Percentiles rank a stretch among this genome's conserved stretches.
Conservation (phyloP, 768 basidiomycete species). For the Collybia nuda region DNA sequence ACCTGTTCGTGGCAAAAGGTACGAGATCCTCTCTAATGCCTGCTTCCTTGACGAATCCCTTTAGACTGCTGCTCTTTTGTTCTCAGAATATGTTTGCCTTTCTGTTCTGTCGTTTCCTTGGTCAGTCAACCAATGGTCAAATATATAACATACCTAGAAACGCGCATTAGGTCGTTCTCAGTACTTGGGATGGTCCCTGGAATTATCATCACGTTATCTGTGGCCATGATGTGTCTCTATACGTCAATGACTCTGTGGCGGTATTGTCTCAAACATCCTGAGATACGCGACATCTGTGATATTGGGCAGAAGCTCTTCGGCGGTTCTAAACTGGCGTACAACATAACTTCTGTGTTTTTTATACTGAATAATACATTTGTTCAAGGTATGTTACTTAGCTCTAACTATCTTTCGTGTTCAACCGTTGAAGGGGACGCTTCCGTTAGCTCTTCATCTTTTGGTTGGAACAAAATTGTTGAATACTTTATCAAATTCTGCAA, state of each 20-base stretch:
- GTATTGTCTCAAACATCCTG: slow-evolving; percentile 47
- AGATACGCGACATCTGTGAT: slow-evolving; percentile 49
- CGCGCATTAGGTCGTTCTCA: slow-evolving; percentile 35
- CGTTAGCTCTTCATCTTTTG: slow-evolving; percentile 39
- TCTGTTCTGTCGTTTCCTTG: slow-evolving; percentile 38
- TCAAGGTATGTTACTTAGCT: slow-evolving; percentile 28
- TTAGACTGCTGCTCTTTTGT: slow-evolving; percentile 41
- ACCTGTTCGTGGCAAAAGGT: slow-evolving; percentile 51
- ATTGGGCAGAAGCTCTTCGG: slow-evolving; percentile 47
- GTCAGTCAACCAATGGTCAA: slow-evolving; percentile 11
- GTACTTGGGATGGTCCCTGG: slow-evolving; percentile 44
- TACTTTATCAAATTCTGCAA: slow-evolving; percentile 39
- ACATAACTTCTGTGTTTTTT: slow-evolving; percentile 49
- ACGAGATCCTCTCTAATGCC: background rate
- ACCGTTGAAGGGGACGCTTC: too few relatives aligned
- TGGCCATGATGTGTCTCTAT: slow-evolving; percentile 38
- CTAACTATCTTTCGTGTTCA: background rate
- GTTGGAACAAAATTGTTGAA: slow-evolving; percentile 46
- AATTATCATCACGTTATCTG: slow-evolving; percentile 36
- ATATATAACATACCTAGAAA: background rate
- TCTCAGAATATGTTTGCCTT: slow-evolving; percentile 46
- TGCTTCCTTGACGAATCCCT: background rate
- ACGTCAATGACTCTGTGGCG: slow-evolving; percentile 48
- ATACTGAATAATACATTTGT: slow-evolving; percentile 58
- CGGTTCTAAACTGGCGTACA: slow-evolving; percentile 45